Conservation (phyloP, 2,329 filamentous ascomycete genomes). For the Apiospora malaysiana region DNA sequence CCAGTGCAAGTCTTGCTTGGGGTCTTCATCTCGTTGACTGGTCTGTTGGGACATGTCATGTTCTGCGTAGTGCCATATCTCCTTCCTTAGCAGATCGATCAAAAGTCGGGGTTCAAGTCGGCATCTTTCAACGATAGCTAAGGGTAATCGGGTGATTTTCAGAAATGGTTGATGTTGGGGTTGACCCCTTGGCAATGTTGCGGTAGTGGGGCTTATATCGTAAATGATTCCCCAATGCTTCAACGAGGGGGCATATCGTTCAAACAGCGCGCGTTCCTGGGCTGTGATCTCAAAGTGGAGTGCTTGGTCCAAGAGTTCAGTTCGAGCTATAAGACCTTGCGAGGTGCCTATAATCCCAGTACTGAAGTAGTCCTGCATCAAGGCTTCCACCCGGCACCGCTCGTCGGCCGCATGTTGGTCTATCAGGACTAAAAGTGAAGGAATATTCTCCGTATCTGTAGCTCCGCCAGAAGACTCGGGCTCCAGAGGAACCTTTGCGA, state of each 20-base stretch:
- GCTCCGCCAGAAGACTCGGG: conserved; percentile 18
- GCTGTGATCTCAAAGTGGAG: conserved; percentile 69
- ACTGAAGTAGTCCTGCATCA: conserved; percentile 64
- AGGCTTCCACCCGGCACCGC: conserved; percentile 75
- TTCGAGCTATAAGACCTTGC: conserved; percentile 32
- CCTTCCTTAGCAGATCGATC: conserved; percentile 74
- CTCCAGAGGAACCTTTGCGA: conserved; percentile 62
- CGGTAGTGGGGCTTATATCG: conserved; percentile 42
- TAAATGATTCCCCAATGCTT: conserved; percentile 77
- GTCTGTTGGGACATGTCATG: conserved; percentile 30
- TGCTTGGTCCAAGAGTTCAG: conserved; percentile 53
- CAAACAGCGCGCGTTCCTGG: conserved; percentile 66
- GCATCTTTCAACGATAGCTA: conserved; percentile 78
- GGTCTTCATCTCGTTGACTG: conserved; percentile 20
- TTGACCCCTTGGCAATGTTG: conserved; percentile 18
- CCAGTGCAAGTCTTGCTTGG: conserved; percentile 51
- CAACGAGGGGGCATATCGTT: conserved; percentile 62
- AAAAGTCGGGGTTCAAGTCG: conserved; percentile 72
- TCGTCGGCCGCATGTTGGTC: conserved; percentile 98
- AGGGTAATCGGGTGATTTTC: conserved; percentile 66
- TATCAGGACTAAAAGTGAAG: conserved; percentile 69
- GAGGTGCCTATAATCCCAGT: not conserved
- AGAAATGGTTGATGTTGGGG: conserved; percentile 40
- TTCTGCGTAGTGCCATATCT: conserved; percentile 72
- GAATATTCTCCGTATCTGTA: not conserved